Conservation (phyloP, 371 early-diverging fungal genomes). For the Batrachochytrium dendrobatidis region DNA sequence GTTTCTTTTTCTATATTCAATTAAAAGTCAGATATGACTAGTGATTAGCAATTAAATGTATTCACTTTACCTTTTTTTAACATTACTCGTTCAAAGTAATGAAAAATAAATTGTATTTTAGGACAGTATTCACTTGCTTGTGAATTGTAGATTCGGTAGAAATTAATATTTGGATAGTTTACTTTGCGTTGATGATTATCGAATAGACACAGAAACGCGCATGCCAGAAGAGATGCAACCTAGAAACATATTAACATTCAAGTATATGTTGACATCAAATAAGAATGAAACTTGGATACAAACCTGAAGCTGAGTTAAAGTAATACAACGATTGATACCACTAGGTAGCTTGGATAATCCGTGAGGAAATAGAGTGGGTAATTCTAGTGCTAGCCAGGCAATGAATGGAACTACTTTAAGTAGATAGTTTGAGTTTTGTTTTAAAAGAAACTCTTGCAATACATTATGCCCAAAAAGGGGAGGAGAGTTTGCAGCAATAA, state of each 20-base stretch:
- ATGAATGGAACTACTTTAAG: neutral
- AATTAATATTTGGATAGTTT: conserved; percentile 36
- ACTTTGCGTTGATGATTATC: conserved; percentile 24
- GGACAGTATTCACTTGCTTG: conserved; percentile 18
- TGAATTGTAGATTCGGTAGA: conserved; percentile 27
- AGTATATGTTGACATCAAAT: too few species aligned
- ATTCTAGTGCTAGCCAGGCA: conserved; percentile 1
- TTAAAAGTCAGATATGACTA: too few species aligned
- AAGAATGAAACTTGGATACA: too few species aligned
- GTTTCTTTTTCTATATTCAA: too few species aligned
- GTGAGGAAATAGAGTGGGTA: neutral
- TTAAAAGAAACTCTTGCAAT: conserved; percentile 1
- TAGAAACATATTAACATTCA: conserved; percentile 15
- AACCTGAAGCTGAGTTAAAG: conserved; percentile 31
- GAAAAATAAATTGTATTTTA: conserved; percentile 40
- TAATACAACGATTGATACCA: conserved; percentile 19
- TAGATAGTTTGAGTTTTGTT: conserved; percentile 1
- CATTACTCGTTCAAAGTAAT: conserved; percentile 40
- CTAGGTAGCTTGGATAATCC: neutral
- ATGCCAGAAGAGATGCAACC: conserved; percentile 42
- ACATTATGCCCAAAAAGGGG: too few species aligned
- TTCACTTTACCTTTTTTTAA: conserved; percentile 29
- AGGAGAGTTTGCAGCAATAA: too few species aligned
- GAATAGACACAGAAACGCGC: conserved; percentile 49
- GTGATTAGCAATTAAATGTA: too few species aligned